Base-by-base conservation (phyloP, 2,329 filamentous ascomycete species). In the Penicillium sp. region DNA sequence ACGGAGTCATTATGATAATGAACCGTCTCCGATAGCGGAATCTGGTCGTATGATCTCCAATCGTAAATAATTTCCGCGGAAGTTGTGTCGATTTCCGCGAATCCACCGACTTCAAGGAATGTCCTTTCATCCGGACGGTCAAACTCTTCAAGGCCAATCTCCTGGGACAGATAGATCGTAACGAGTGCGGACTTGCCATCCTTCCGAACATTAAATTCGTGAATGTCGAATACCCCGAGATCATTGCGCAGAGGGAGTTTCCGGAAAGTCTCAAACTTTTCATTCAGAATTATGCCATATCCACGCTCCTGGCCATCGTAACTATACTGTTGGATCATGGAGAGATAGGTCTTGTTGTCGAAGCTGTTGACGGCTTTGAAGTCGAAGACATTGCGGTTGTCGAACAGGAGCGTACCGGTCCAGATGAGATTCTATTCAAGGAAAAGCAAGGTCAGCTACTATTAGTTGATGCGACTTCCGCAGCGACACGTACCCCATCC, bases 241-340 rank as follows among this genome's bases (percentile, higher is more conserved):
- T 62, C 58, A 4, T 47, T 37, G 13, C 55, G 52, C 16, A 63
- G 45, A 23, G 61, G 58, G 13, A 76, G 58, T 26, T 68, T 69
- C 48, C 68, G 64, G 27, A 71, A 65, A n/a, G 73, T 61, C 29
- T 70, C 56, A 49, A 76, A 77, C 39, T 69, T 62, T 37, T 70
- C 65, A 47, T 74, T 66, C 67, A 77, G 63, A 42, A 77, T 73
- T 27, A 76, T 60, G 32, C 72, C 74, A 54, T 70, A 69, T 6
- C 75, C 75, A 6, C 36, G 46, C 16, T 55, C 43, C 59, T 60
- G 18, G 60, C 65, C 42, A 68, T 74, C 22, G 65, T 68, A 44
- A 67, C 42, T 47, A 39, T 57, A 41, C 44, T 56, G 51, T 48
- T 56, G 63, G 51, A 74, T 73, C 53, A 72, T 70, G 52, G 73